phyloP scores from a whole-genome alignment of 495 filamentous ascomycete genomes.

The Umbilicaria muhlenbergii region DNA sequence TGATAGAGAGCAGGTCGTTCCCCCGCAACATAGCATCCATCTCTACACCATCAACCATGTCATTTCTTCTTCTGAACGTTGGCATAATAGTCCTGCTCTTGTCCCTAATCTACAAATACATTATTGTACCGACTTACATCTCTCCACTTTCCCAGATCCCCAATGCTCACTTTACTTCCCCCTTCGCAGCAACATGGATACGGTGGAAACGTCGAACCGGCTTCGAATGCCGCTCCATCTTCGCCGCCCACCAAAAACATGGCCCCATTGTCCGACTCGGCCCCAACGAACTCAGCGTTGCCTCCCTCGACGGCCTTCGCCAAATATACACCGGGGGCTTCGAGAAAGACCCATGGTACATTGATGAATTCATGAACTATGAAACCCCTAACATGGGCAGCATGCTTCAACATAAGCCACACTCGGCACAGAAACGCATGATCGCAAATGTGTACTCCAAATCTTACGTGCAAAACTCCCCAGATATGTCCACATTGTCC shows the following conservation, averaged over 20 bases:
- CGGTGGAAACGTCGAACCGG: constrained; percentile 39
- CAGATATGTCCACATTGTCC: constrained; percentile 41
- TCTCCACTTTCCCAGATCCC: constrained; percentile 57
- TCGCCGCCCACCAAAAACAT: constrained; percentile 36
- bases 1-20: too few relatives aligned
- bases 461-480: constrained; percentile 44
- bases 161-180: constrained; percentile 50
- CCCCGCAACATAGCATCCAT: background rate
- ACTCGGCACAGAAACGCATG: constrained; percentile 35
- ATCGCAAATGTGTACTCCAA: constrained; percentile 43
- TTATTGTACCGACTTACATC: constrained; percentile 46
- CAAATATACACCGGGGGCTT: constrained; percentile 61
- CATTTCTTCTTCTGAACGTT: too few relatives aligned
- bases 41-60: constrained; percentile 11
- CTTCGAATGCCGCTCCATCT: constrained; percentile 44
- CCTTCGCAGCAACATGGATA: constrained; percentile 55
- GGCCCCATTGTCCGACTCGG: constrained; percentile 39
- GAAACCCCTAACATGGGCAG: constrained; percentile 36
- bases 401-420: constrained; percentile 30
- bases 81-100: background rate
- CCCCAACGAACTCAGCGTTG: constrained; percentile 43
- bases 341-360: constrained; percentile 65
- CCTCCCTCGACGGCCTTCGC: constrained; percentile 48
- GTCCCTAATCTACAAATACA: constrained; percentile 33
- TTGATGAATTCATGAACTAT: constrained; percentile 16